These are phyloP conservation scores for Rhynchospora tenuis DNA, from an alignment of 176 grass and related monocot genomes.

Conservation along the genomic window DNA sequence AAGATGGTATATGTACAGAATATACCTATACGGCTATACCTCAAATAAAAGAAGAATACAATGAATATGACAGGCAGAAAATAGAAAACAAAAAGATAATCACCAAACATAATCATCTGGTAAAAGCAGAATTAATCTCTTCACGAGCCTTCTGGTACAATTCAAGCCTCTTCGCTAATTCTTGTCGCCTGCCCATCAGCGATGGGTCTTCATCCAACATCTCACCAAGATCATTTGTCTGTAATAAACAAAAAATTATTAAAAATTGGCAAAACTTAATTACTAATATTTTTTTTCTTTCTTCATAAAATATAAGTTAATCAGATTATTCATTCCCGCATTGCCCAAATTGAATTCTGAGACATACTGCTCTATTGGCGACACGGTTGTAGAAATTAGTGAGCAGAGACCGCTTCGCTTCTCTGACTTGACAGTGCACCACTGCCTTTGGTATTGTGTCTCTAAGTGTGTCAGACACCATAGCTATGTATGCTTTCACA, in stretches of 20 bases:
- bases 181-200: slow-evolving; percentile 49
- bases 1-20: neutral
- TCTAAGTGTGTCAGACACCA: slow-evolving; percentile 54
- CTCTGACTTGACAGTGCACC: slow-evolving; percentile 66
- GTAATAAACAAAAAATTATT: neutral
- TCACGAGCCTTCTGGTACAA: slow-evolving; percentile 54
- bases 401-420: slow-evolving; percentile 61
- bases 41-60: neutral
- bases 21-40: slow-evolving; percentile 4
- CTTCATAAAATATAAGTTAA: neutral
- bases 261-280: slow-evolving; percentile 5
- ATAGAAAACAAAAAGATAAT: neutral
- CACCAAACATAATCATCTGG: neutral
- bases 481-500: slow-evolving; percentile 46
- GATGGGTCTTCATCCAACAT: slow-evolving; percentile 65
- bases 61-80: neutral
- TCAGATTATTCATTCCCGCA: neutral
- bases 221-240: slow-evolving; percentile 44
- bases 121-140: slow-evolving; percentile 53
- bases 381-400: slow-evolving; percentile 54
- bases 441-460: slow-evolving; percentile 60
- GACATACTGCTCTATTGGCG: slow-evolving; percentile 49
- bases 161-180: slow-evolving; percentile 59
- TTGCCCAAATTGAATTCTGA: neutral
- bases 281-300: neutral